Conservation (phyloP, 2,329 filamentous ascomycete species). For the Pseudocercospora cruenta region DNA sequence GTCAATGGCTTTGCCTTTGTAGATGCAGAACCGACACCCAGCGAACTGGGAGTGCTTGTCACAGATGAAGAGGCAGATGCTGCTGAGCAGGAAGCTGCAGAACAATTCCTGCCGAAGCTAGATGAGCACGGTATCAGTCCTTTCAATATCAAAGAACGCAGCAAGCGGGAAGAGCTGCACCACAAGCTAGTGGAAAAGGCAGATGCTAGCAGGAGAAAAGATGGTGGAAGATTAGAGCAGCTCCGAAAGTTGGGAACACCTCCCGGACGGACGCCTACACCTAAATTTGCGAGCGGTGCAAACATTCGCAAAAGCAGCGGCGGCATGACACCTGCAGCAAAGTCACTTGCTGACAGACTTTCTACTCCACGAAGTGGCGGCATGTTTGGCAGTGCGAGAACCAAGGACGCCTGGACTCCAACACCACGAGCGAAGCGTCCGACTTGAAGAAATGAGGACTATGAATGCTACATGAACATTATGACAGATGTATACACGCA, state of each 20-base stretch:
- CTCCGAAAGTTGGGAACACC: slow-evolving; percentile 43
- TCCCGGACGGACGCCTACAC: slow-evolving; percentile 62
- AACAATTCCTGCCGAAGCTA: slow-evolving; percentile 49
- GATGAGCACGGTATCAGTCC: slow-evolving; percentile 68
- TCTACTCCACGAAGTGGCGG: slow-evolving; percentile 42
- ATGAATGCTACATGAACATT: slow-evolving; percentile 2
- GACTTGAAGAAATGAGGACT: slow-evolving; percentile 2
- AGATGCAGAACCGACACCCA: slow-evolving; percentile 71
- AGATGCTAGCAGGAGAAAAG: slow-evolving; percentile 69
- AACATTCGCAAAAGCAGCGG: slow-evolving; percentile 53
- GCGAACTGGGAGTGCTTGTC: slow-evolving; percentile 56
- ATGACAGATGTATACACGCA: slow-evolving; percentile 9
- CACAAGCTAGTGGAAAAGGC: slow-evolving; percentile 85
- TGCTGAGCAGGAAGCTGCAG: slow-evolving; percentile 42
- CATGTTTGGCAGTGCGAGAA: slow-evolving; percentile 21
- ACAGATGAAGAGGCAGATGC: slow-evolving; percentile 39
- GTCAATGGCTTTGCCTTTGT: slow-evolving; percentile 96
- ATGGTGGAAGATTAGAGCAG: slow-evolving; percentile 50
- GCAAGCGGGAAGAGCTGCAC: slow-evolving; percentile 78
- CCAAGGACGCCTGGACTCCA: slow-evolving; percentile 25
- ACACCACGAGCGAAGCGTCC: slow-evolving; percentile 27
- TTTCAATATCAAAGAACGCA: slow-evolving; percentile 76
- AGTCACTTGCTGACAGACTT: slow-evolving; percentile 68
- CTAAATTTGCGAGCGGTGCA: slow-evolving; percentile 64
- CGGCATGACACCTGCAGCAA: slow-evolving; percentile 72